Conservation (phyloP, 306 rosid genomes). For the Ormosia semicastrata region DNA sequence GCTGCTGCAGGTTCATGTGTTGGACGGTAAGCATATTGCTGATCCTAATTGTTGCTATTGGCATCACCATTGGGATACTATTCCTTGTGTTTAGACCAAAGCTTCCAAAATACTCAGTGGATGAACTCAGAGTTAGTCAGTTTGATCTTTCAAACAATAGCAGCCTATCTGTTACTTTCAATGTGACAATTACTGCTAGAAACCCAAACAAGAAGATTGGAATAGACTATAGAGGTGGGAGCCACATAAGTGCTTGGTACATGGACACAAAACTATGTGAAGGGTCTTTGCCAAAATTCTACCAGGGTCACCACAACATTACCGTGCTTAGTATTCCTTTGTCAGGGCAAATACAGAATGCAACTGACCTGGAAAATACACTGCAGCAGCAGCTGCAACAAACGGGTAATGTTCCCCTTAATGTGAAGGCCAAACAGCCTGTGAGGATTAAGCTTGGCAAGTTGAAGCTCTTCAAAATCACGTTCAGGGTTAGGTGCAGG, state of each 20-base stretch:
- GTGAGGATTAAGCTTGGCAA: constrained; percentile 72
- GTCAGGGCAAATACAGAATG: constrained; percentile 50
- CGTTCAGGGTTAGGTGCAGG: constrained; percentile 57
- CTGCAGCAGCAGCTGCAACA: constrained; percentile 35
- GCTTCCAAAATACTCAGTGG: constrained; percentile 53
- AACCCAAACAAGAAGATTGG: constrained; percentile 86
- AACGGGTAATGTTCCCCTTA: constrained; percentile 49
- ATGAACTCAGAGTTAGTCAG: constrained; percentile 41
- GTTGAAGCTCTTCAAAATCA: constrained; percentile 62
- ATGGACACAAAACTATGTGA: constrained; percentile 46
- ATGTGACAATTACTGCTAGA: constrained; percentile 53
- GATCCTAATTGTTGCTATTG: constrained; percentile 30
- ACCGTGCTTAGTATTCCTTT: constrained; percentile 52
- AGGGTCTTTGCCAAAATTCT: constrained; percentile 73
- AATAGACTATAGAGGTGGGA: constrained; percentile 71
- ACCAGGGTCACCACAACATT: constrained; percentile 77
- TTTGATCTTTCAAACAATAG: constrained; percentile 27
- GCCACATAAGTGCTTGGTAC: constrained; percentile 64
- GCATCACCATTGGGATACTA: constrained; percentile 38
- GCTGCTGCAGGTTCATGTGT: constrained; percentile 36
- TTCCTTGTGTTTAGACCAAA: constrained; percentile 36
- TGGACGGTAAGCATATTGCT: constrained; percentile 32
- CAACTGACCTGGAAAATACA: constrained; percentile 17
- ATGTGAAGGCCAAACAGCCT: constrained; percentile 61
- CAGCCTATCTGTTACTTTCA: constrained; percentile 50